Evolutionary conservation across 306 rosid genomes (phyloP), one percentile per base, ranked within the genome.

Genomic region (Dryas octopetala): DNA sequence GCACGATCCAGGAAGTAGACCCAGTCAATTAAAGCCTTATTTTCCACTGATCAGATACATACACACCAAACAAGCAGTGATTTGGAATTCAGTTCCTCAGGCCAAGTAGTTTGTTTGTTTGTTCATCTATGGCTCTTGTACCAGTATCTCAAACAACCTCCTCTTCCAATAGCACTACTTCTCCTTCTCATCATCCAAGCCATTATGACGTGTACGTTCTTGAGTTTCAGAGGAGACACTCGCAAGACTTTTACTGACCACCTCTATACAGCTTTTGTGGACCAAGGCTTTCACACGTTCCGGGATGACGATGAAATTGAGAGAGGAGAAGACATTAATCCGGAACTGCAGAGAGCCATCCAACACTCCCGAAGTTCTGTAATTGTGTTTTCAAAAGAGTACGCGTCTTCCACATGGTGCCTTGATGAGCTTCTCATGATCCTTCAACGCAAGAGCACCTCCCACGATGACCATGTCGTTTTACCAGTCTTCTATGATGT

Each of bases 191-290:
- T 61, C 13, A 4, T 3, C n/a, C n/a, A n/a, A n/a, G n/a, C n/a
- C n/a, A n/a, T 15, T 49, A 49, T 7, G 15, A 69, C 7, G 74
- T 70, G 62, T n/a, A n/a, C n/a, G 62, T 53, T 70, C n/a, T 0
- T 70, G 40, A 70, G 74, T 53, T 70, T 70, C 38, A 15, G 74
- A 16, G 63, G 73, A 68, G 59, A 26, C 58, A 68, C 59, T 32
- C 73, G 46, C 59, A 68, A 49, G 23, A 49, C 3, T 1, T 48
- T 49, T 5, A 14, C 23, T 7, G 73, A 68, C 23, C 44, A 68
- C 19, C 50, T 70, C 62, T 41, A 16, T 2, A 52, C 11, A 3
- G 62, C 62, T 10, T 11, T 52, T 19, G 19, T 19, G 14, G 43
- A 6, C 8, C 16, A 32, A 0, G 6, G 17, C 38, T 13, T 52